Base-by-base conservation (phyloP, 2,329 filamentous ascomycete species). In the Nectriaceae sp. region DNA sequence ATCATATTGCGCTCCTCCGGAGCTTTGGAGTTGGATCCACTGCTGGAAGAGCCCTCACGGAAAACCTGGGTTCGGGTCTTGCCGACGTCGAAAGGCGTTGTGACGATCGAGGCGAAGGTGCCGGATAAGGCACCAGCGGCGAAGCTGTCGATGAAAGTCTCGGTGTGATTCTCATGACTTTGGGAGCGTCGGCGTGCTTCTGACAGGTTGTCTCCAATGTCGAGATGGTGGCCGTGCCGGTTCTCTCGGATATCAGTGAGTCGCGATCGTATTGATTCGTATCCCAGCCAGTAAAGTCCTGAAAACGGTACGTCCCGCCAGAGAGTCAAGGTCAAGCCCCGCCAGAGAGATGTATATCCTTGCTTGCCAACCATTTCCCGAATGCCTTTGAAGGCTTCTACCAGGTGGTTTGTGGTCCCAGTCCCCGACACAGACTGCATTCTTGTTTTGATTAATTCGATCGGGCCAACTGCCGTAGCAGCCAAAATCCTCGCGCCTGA, bases 241-340 rank as follows among this genome's bases (percentile, higher is more conserved):
- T 74, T 72, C 65, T 79, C 82, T 55, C 91, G 84, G 41, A 83
- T 71, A 58, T 92, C 85, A 1, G 85, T 87, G 48, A 97, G 71
- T 44, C 75, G 73, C 20, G 85, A 83, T 44, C 91, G 84, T 46
- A 93, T 85, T 16, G 82, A 84, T 73, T 99, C 94, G 67, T 99
- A 99, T 11, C 94, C 93, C 85, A 89, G 95, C 94, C 94, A 99
- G 74, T 99, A 99, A 38, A 99, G 81, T 3, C 89, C 94, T 1
- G 93, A 97, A 64, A 99, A 99, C 0, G 94, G 94, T 1, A 97
- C 94, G 65, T 99, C 94, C 55, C 94, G 82, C 94, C 94, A 99
- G 49, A 99, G 80, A 0, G 93, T 97, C 60, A 99, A 75, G 0
- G 87, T 91, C 46, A 99, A 73, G 0, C 94, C 94, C 47, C 93